These are phyloP conservation scores for Abrus pulchellus DNA, from an alignment of 306 rosid species.

Conservation along the genomic window DNA sequence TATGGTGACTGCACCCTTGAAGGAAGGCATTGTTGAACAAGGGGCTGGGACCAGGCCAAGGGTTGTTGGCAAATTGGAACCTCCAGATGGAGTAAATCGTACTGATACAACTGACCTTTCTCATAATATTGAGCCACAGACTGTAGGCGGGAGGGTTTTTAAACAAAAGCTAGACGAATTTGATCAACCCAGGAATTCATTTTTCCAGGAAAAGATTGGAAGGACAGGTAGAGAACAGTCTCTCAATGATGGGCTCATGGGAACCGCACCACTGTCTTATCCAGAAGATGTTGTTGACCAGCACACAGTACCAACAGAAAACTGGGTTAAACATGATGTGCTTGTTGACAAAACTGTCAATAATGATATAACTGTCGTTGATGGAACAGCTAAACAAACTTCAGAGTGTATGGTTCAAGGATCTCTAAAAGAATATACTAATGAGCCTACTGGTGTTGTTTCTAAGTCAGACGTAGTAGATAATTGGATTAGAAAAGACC, in stretches of 20 bases:
- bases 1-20: slow-evolving; percentile 52
- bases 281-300: slow-evolving; percentile 57
- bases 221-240: slow-evolving; percentile 57
- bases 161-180: slow-evolving; percentile 53
- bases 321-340: slow-evolving; percentile 54
- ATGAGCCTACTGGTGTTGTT: slow-evolving; percentile 51
- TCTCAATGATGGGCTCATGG: slow-evolving; percentile 54
- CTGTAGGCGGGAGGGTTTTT: slow-evolving; percentile 55
- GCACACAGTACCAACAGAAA: slow-evolving; percentile 51
- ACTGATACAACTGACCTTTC: slow-evolving; percentile 47
- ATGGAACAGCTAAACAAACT: slow-evolving; percentile 53
- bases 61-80: slow-evolving; percentile 59
- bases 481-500: slow-evolving; percentile 57
- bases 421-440: slow-evolving; percentile 55
- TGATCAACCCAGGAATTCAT: slow-evolving; percentile 51
- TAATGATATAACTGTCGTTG: slow-evolving; percentile 49
- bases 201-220: slow-evolving; percentile 50
- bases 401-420: slow-evolving; percentile 57
- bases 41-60: slow-evolving; percentile 56
- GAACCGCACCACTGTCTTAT: slow-evolving; percentile 47
- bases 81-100: slow-evolving; percentile 54
- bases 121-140: slow-evolving; percentile 53
- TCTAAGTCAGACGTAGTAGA: slow-evolving; percentile 55
- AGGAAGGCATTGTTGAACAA: slow-evolving; percentile 62
- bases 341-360: slow-evolving; percentile 46